Percentiles rank a stretch among this genome's conserved stretches.
Conservation (phyloP, 495 filamentous ascomycete genomes). For the Chaetomium tenue region DNA sequence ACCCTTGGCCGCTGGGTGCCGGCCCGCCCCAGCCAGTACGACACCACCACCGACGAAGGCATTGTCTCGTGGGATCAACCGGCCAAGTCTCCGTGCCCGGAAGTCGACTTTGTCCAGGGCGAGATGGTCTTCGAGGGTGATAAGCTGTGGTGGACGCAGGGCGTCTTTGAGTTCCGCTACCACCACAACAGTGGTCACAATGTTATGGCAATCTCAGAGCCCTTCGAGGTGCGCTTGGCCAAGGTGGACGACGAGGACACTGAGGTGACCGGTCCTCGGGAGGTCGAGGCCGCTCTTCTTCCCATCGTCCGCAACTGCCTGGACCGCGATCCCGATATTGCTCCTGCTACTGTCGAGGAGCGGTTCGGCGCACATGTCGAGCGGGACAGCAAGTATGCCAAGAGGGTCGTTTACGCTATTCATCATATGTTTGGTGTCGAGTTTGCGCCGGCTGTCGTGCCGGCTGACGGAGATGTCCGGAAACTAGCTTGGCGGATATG, state of each 20-base stretch:
- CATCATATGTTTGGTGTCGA: conserved; percentile 98
- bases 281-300: conserved; percentile 71
- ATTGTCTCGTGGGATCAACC: conserved; percentile 66
- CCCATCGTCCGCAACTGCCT: conserved; percentile 87
- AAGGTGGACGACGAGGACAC: conserved; percentile 70
- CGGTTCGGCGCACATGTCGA: conserved; percentile 79
- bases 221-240: conserved; percentile 83
- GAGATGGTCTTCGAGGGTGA: conserved; percentile 88
- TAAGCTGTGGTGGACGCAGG: conserved; percentile 95
- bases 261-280: conserved; percentile 49
- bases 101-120: conserved; percentile 58
- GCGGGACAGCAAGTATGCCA: conserved; percentile 82
- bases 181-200: conserved; percentile 93
- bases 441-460: conserved; percentile 87
- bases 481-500: conserved; percentile 94
- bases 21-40: conserved; percentile 70
- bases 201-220: conserved; percentile 92
- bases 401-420: conserved; percentile 86
- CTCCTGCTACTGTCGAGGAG: conserved; percentile 76
- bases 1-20: conserved; percentile 91
- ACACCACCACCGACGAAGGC: conserved; percentile 73
- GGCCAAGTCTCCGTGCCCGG: conserved; percentile 51
- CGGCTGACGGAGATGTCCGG: conserved; percentile 84
- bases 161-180: conserved; percentile 94
- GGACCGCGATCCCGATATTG: conserved; percentile 87